These are phyloP conservation scores for Drechslerella coelobrocha DNA, from an alignment of 2,329 filamentous ascomycete genomes.

Conservation along the genomic window DNA sequence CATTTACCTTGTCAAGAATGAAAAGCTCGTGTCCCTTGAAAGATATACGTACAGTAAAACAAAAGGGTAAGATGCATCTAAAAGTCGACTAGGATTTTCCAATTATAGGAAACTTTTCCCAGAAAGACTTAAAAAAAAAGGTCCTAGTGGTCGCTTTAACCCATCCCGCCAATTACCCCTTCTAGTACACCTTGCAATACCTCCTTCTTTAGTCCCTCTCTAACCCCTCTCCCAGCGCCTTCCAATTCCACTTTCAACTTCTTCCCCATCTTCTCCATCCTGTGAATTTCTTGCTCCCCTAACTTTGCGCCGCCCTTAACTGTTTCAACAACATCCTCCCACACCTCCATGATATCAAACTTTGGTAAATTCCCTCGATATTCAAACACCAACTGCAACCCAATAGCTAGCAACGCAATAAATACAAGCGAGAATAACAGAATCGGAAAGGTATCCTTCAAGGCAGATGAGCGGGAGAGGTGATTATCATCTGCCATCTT, in stretches of 20 bases:
- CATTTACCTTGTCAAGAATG: no score
- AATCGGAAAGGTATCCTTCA: conserved; percentile 40
- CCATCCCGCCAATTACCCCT: conserved; percentile 48
- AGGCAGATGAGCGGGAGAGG: conserved; percentile 29
- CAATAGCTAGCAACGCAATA: conserved; percentile 41
- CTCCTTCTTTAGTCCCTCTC: conserved; percentile 43
- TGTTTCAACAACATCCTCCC: conserved; percentile 44
- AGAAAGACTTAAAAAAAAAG: conserved; percentile 12
- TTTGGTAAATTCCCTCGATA: conserved; percentile 43
- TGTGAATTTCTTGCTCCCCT: conserved; percentile 40
- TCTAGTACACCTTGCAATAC: conserved; percentile 46
- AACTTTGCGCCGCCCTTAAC: conserved; percentile 42
- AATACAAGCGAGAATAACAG: conserved; percentile 39
- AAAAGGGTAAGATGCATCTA: no score
- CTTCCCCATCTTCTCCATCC: conserved; percentile 42
- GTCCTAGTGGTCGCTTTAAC: conserved; percentile 7
- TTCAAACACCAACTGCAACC: conserved; percentile 45
- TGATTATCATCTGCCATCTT: conserved; percentile 34
- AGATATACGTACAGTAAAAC: no score
- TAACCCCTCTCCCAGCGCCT: conserved; percentile 40
- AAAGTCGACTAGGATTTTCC: no score
- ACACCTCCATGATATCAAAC: conserved; percentile 48
- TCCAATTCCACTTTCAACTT: conserved; percentile 39
- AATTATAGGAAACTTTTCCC: not conserved
- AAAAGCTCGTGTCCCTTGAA: no score